Percentiles rank a stretch among this genome's conserved stretches.
phyloP scores from a whole-genome alignment of 164 flowering plant genomes.

The Dillenia turbinata region DNA sequence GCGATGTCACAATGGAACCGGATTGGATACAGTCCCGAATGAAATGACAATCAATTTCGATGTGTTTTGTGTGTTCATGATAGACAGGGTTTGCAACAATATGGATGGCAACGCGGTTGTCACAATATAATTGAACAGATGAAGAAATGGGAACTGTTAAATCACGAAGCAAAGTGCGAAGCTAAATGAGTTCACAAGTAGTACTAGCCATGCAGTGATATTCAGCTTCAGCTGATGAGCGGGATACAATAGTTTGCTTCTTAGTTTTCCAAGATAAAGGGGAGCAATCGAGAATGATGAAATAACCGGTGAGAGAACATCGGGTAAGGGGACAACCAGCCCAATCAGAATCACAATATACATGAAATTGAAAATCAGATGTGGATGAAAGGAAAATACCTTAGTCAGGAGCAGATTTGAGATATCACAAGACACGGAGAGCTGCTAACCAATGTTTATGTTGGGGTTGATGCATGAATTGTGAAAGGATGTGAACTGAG shows the following conservation, averaged over 20 bases:
- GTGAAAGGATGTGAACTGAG: too few species aligned
- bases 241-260: neutral
- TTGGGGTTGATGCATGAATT: too few species aligned
- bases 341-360: too few species aligned
- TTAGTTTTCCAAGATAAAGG: neutral
- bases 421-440: too few species aligned
- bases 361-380: too few species aligned
- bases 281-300: neutral
- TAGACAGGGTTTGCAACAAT: too few species aligned
- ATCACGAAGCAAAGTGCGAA: neutral
- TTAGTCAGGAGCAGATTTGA: too few species aligned
- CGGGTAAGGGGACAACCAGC: too few species aligned
- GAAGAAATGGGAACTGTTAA: neutral
- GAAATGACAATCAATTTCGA: neutral
- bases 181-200: neutral
- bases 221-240: neutral
- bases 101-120: neutral
- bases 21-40: neutral
- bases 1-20: neutral
- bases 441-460: too few species aligned
- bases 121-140: neutral
- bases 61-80: too few species aligned
- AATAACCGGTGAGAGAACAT: neutral
- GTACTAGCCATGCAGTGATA: neutral
- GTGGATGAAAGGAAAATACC: too few species aligned